Base-by-base conservation (phyloP, 345 rosid species). In the Punica granatum region DNA sequence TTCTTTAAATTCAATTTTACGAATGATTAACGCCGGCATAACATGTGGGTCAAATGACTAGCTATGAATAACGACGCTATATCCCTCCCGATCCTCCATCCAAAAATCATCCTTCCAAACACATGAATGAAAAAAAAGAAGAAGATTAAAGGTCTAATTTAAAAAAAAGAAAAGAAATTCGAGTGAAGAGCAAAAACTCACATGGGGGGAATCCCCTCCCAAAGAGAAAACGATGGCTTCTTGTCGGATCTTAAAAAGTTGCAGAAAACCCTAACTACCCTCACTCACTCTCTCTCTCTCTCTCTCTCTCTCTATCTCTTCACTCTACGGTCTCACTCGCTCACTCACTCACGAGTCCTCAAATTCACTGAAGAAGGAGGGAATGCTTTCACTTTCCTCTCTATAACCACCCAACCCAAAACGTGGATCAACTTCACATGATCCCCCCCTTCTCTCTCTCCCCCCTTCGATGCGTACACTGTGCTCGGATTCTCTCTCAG, bases 271-370 rank as follows among this genome's bases (percentile, higher is more conserved):
- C n/a, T 46, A 46, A 46, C 53, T 19, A 46, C 53, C 53, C 53
- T 46, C 53, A n/a, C n/a, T n/a, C n/a, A 41, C 14, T 41, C 44
- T 16, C 13, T 2, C 14, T 18, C 31, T 67, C 61, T 19, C 46
- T 67, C 60, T 25, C 69, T 33, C 35, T 19, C 63, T 28, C 36
- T 41, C 44, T 49, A 1, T 6, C 0, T 0, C 2, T n/a, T n/a
- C n/a, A n/a, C n/a, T n/a, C n/a, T n/a, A n/a, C n/a, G n/a, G n/a
- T n/a, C n/a, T n/a, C n/a, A 30, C 31, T 67, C 61, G 21, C 46
- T 67, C 60, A 37, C 69, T 33, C 35, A 33, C 63, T 28, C 36
- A 67, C 60, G 51, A 36, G 26, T 32, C 28, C 58, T 49, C 37
- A 1, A 25, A 33, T 21, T 32, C 26, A 41, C 61, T 53, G 1